Evolutionary conservation across 768 basidiomycete species (phyloP), one percentile per base, ranked within the genome.

Genomic region (Pulveroboletus sp.): DNA sequence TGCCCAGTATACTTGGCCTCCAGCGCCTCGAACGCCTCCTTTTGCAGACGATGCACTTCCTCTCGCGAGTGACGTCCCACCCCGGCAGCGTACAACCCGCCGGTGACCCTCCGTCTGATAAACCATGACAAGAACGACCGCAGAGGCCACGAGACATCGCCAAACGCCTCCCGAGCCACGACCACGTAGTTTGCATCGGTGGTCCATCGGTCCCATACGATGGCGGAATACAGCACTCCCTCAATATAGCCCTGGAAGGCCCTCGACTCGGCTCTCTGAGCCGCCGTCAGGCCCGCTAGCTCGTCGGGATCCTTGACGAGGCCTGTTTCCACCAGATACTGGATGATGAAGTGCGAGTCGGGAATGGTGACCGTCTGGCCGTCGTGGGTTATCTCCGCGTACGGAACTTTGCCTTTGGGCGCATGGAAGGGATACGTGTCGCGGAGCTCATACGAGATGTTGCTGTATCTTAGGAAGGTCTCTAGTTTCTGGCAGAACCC

Each of bases 401-500:
- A 71, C 18, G 68, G 69, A 0, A 71, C 56, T 44, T 69, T 71
- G 9, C 66, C 64, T 38, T 71, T 69, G 1, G 69, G 68, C 14
- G 51, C 68, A 7, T 57, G 60, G 54, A 32, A 46, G 1, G 69
- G 65, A 36, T 48, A 51, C 2, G 62, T 53, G 33, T 57, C 62
- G 1, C 60, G 57, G 24, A 58, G 59, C 32, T 64, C 64, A n/a
- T 69, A 68, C 1, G 66, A 55, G 43, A 57, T 54, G 7, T 52
- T 57, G 55, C 46, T 55, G 27, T 59, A 59, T 48, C 58, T 57
- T 12, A 69, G 65, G 51, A 66, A 69, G 6, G 56, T 54, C 47
- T 69, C 69, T 3, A 69, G 54, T 32, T 69, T 69, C 53, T 70
- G 64, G 53, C 68, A 70, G 52, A 66, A 69, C 7, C 64, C 66